A percentile compares a stretch with the other conserved stretches of the same genome.
Conservation (phyloP, 257 asterid species). For the Capsicum rhomboideum region DNA sequence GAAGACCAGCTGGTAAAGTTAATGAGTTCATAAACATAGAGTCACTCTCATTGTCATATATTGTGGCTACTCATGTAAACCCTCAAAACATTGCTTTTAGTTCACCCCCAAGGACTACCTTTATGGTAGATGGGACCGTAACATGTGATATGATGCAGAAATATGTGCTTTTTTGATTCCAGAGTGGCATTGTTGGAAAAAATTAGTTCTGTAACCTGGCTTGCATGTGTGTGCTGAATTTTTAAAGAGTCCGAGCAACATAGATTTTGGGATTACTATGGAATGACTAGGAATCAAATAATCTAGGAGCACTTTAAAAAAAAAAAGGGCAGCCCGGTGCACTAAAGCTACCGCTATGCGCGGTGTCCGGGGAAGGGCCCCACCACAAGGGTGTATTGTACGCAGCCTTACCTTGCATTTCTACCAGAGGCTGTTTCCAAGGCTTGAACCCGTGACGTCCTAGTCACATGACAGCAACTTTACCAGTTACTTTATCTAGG, state of each 20-base stretch:
- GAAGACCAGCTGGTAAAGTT: not conserved
- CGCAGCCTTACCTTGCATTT: too few relatives aligned
- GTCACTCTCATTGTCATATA: not conserved
- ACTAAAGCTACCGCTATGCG: too few relatives aligned
- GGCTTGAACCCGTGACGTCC: too few relatives aligned
- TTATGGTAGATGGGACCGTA: not conserved
- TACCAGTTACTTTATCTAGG: too few relatives aligned
- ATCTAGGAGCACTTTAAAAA: not conserved
- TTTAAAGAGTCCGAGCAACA: too few relatives aligned
- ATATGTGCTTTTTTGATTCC: not conserved
- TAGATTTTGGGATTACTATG: not conserved
- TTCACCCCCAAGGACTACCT: not conserved
- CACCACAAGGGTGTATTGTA: too few relatives aligned
- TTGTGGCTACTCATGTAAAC: not conserved
- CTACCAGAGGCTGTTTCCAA: too few relatives aligned
- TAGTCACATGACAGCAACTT: too few relatives aligned
- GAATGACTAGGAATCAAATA: not conserved
- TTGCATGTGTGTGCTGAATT: not conserved
- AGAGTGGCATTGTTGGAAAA: not conserved
- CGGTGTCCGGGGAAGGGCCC: too few relatives aligned
- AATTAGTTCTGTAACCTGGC: not conserved
- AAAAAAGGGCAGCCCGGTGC: too few relatives aligned
- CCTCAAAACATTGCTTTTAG: not conserved
- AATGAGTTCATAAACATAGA: not conserved
- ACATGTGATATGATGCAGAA: not conserved